phyloP scores from a whole-genome alignment of 1,284 basidiomycete genomes.

The Tetrapyrgos nigripes region DNA sequence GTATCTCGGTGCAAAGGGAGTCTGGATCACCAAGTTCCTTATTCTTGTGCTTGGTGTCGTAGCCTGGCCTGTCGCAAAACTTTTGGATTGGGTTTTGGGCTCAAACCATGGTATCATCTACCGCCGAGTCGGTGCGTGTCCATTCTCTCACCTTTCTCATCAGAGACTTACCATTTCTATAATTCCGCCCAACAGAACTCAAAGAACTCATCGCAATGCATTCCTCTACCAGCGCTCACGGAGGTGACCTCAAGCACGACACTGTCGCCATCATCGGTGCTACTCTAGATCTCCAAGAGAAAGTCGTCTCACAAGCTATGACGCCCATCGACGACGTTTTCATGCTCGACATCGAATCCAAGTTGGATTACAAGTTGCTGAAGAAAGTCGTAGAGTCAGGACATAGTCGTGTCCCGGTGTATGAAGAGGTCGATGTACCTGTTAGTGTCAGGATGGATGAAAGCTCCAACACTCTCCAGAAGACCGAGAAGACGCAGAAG shows the following conservation, averaged over 20 bases:
- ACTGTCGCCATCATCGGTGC: conserved; percentile 14
- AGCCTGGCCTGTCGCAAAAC: conserved; percentile 82
- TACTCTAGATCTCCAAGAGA: conserved; percentile 11
- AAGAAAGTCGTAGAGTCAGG: conserved; percentile 79
- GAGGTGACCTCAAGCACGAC: conserved; percentile 12
- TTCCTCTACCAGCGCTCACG: conserved; percentile 6
- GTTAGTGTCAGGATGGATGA: conserved; percentile 33
- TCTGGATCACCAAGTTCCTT: conserved; percentile 73
- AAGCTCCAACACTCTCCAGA: not conserved
- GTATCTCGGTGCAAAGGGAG: conserved; percentile 90
- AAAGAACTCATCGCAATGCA: conserved; percentile 78
- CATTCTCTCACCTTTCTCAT: not conserved
- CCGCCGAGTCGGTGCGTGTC: conserved; percentile 39
- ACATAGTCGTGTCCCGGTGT: conserved; percentile 80
- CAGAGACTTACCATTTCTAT: not conserved
- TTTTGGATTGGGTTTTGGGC: conserved; percentile 70
- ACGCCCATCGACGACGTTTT: conserved; percentile 81
- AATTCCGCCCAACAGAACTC: conserved; percentile 48
- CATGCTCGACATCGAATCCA: conserved; percentile 83
- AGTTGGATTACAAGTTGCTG: conserved; percentile 80
- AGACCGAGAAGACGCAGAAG: conserved; percentile 38
- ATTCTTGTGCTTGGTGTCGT: conserved; percentile 76
- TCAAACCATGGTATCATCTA: conserved; percentile 68
- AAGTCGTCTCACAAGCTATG: conserved; percentile 56
- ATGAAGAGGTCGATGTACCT: conserved; percentile 73